Base-by-base conservation (phyloP, 1,284 basidiomycete species). In the Neonothopanus nambi region DNA sequence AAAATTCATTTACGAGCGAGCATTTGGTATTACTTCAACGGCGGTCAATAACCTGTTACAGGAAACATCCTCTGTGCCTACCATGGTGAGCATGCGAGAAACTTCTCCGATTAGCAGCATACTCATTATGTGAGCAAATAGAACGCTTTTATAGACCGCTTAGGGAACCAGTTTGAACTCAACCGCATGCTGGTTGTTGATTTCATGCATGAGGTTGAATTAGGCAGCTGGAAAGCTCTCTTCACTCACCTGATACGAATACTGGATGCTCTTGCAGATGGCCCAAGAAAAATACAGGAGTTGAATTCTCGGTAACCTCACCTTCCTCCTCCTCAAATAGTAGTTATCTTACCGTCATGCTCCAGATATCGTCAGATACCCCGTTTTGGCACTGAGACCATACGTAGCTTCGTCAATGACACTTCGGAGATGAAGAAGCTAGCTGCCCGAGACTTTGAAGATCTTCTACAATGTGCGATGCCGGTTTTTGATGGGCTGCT, bases 121-220 rank as follows among this genome's bases (percentile, higher is more conserved):
- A 52, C 20, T 6, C 17, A 42, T 15, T 23, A 15, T n/a, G 11
- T 28, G 9, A 45, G 7, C 21, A 38, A 2, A n/a, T n/a, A 72
- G 71, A 74, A 71, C 49, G 63, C 69, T 0, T 71, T 76, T 39
- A 65, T 64, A 0, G 47, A 63, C 0, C 30, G 39, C 0, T 60
- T 75, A 0, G 13, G 26, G 0, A 51, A 67, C 2, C 66, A 62
- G 0, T 59, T 68, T 13, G 58, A 71, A 18, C 52, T 65, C 5
- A 70, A 65, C 42, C 48, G 20, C 1, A 57, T 71, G 28, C 59
- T 76, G 1, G 61, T 66, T 0, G 62, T 67, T 0, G 73, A 75
- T 54, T 51, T 72, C 5, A 41, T 75, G 55, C 72, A 75, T 48
- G 67, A 75, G 52, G 60, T 70, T 24, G 70, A 74, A 48, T 55